Evolutionary conservation across 176 grass and related monocot genomes (phyloP), one percentile per base, ranked within the genome.

Genomic region (Zoysia japonica): DNA sequence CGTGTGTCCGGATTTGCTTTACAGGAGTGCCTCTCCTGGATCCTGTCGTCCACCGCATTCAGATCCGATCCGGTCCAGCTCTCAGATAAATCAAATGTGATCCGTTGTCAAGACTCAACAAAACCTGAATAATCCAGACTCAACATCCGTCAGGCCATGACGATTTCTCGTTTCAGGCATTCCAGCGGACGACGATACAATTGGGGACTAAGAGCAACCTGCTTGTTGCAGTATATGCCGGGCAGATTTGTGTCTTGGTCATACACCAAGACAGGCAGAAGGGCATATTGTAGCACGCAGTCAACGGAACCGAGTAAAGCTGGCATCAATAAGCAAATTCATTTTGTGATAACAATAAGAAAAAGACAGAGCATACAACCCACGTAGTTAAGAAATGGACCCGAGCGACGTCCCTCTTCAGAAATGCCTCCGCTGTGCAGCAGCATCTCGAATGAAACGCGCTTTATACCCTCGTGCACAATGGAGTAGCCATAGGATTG

Each of bases 291-390:
- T n/a, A 8, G 38, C 7, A 48, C 19, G 20, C 1, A 41, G 74
- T 8, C 0, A 44, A 42, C 17, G 3, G 11, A 40, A 68, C 14
- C 14, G 55, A 48, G n/a, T 14, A 69, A 11, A 70, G 11, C 16
- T 42, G 9, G 53, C 19, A 76, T 10, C 38, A 73, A 76, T 2
- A 57, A 65, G 9, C 9, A 4, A 63, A 78, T 46, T 72, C 47
- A 80, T 67, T 59, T 70, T 40, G 28, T 28, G 28, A 28, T 80
- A 37, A 28, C 28, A 6, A 44, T 14, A 67, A 71, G n/a, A 67
- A 75, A 69, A 42, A 47, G 55, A 73, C 61, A 66, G 45, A 72
- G 72, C 78, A 82, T 82, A 85, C 73, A 78, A 35, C 67, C 47
- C 17, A 81, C 60, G 44, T 60, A 53, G 72, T 81, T 78, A 85